Percentiles rank a stretch among this genome's conserved stretches.
Conservation (phyloP, 1,139 yeast species). For the Taiozyma onychis region DNA sequence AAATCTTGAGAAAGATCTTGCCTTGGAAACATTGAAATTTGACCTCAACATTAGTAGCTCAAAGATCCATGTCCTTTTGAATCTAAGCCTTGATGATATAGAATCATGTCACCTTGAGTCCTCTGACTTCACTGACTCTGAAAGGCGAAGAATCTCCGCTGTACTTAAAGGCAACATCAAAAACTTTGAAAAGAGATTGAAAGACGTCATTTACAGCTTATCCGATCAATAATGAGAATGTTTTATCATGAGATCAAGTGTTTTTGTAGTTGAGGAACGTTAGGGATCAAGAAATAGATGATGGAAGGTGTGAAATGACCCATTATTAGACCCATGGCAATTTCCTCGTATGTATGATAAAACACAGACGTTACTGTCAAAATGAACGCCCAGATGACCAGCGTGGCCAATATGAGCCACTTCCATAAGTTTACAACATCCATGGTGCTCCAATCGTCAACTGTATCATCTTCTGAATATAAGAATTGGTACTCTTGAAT, state of each 20-base stretch:
- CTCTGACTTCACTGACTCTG: slow-evolving; percentile 16
- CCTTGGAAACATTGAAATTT: slow-evolving; percentile 16
- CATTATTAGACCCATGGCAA: slow-evolving; percentile 43
- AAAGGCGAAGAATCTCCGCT: slow-evolving; percentile 10
- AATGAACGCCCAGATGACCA: slow-evolving; percentile 40
- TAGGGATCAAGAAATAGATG: slow-evolving; percentile 26
- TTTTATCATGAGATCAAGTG: neutral
- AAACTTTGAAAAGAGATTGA: slow-evolving; percentile 10
- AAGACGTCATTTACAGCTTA: slow-evolving; percentile 14
- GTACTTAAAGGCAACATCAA: slow-evolving; percentile 13
- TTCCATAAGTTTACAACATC: slow-evolving; percentile 4
- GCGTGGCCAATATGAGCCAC: slow-evolving; percentile 12
- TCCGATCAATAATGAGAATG: neutral
- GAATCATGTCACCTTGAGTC: slow-evolving; percentile 14
- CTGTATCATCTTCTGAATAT: neutral
- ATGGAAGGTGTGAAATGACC: slow-evolving; percentile 40
- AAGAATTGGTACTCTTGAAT: slow-evolving; percentile 13
- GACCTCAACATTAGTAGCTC: slow-evolving; percentile 7
- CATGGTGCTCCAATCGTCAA: slow-evolving; percentile 4
- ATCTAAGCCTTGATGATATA: slow-evolving; percentile 10
- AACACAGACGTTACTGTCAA: slow-evolving; percentile 50
- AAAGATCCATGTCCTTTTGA: slow-evolving; percentile 9
- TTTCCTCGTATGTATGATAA: slow-evolving; percentile 57
- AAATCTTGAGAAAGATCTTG: slow-evolving; percentile 17
- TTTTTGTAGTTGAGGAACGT: slow-evolving; percentile 1